Percentiles rank a stretch among this genome's conserved stretches.
phyloP scores from a whole-genome alignment of 2,329 filamentous ascomycete genomes.

The Thelonectria olida region DNA sequence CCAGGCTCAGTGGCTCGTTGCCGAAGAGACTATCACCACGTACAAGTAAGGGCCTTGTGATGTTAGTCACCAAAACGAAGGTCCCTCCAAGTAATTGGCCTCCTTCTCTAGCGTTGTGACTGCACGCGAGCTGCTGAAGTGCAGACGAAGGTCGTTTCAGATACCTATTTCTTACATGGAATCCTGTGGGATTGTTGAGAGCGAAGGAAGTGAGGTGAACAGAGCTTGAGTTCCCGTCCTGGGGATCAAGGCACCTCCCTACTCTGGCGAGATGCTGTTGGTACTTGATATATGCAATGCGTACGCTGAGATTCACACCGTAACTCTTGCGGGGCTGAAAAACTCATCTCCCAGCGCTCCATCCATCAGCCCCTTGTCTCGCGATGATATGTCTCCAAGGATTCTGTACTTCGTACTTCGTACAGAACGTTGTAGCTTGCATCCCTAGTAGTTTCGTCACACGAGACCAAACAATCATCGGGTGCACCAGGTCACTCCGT shows the following conservation, averaged over 20 bases:
- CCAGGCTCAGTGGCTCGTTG: neutral
- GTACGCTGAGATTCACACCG: conserved; percentile 31
- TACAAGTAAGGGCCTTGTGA: no score
- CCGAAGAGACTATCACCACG: neutral
- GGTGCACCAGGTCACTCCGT: neutral
- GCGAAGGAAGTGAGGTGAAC: neutral
- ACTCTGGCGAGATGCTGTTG: conserved; percentile 29
- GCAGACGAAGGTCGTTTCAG: neutral
- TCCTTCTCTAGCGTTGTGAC: neutral
- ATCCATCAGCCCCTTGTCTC: conserved; percentile 12
- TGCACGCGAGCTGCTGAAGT: neutral
- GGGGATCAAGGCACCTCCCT: neutral
- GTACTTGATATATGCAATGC: conserved; percentile 31
- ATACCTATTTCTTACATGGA: neutral
- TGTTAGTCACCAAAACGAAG: neutral
- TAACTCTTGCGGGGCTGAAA: conserved; percentile 24
- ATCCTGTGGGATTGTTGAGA: conserved; percentile 5
- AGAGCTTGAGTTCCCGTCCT: no score
- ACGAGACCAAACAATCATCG: no score
- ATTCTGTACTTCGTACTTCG: no score
- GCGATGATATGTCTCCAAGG: conserved; percentile 5
- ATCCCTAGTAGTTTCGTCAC: no score
- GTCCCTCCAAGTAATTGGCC: neutral
- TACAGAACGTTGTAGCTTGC: no score
- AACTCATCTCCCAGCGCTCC: conserved; percentile 14